These are phyloP conservation scores for Hypoxylon lenormandii DNA, from an alignment of 495 filamentous ascomycete species.

Conservation along the genomic window DNA sequence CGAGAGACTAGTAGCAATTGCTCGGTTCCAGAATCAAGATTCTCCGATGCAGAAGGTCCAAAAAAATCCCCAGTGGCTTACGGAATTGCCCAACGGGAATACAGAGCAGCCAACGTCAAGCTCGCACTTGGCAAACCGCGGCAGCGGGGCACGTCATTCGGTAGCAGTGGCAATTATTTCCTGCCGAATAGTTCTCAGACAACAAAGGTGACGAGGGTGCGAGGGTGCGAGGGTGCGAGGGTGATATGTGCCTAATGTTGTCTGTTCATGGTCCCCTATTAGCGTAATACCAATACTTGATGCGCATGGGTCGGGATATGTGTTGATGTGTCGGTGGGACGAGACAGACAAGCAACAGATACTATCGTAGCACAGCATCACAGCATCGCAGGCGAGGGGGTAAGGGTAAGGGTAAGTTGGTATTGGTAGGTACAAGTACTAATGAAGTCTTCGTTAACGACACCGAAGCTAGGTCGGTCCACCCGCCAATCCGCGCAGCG, in stretches of 20 bases:
- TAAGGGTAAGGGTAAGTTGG: too few relatives aligned
- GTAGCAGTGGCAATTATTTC: slow-evolving; percentile 39
- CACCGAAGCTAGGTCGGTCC: slow-evolving; percentile 8
- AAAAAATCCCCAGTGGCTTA: slow-evolving; percentile 36
- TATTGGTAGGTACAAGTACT: too few relatives aligned
- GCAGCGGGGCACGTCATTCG: slow-evolving; percentile 40
- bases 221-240: too few relatives aligned
- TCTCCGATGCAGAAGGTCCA: slow-evolving; percentile 21
- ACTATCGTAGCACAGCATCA: slow-evolving; percentile 41
- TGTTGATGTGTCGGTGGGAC: slow-evolving; percentile 29
- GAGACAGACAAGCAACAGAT: slow-evolving; percentile 25
- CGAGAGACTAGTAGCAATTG: slow-evolving; percentile 1
- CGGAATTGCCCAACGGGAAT: slow-evolving; percentile 31
- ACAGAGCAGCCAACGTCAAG: slow-evolving; percentile 21
- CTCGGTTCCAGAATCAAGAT: slow-evolving; percentile 20
- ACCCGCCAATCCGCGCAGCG: slow-evolving; percentile 31
- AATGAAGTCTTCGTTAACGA: slow-evolving; percentile 29
- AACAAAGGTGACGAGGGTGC: slow-evolving; percentile 3
- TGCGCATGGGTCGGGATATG: slow-evolving; percentile 38
- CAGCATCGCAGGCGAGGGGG: slow-evolving; percentile 38
- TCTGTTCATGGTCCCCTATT: slow-evolving; percentile 33
- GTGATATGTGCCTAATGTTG: slow-evolving; percentile 23
- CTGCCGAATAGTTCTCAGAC: slow-evolving; percentile 10
- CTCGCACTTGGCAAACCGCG: slow-evolving; percentile 14
- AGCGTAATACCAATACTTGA: slow-evolving; percentile 30